Evolutionary conservation across 352 stramenopile genomes (phyloP), one percentile per base, ranked within the genome.

Genomic region (Saprolegnia diclina): DNA sequence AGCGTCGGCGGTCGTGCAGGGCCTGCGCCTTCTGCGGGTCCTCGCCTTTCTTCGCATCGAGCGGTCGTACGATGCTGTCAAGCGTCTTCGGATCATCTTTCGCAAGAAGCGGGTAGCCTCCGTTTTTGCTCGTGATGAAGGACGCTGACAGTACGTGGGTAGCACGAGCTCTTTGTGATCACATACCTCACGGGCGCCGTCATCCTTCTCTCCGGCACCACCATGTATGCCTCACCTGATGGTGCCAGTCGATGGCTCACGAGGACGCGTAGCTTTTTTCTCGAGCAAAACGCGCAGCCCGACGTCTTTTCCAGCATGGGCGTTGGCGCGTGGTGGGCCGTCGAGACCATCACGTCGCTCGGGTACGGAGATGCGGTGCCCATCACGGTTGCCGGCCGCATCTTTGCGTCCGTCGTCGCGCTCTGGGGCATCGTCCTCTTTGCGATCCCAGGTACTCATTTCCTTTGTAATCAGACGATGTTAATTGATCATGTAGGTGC

Each of bases 361-460:
- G 86, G 86, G 44, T 94, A 94, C 46, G 84, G 84, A 11, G 82
- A 94, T 57, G 91, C 91, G n/a, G 84, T 92, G 7, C 86, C 86
- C 0, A 74, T 92, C 56, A 92, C 86, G 3, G 72, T 72, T 40
- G 74, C 61, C 18, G 86, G 84, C 1, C 83, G 85, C 9, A 76
- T 84, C 48, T 94, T 94, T 71, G 90, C 81, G n/a, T 87, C 80
- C 5, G 71, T 91, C 40, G 72, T 94, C 21, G 86, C 86, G 16
- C 70, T 94, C 6, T 94, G 82, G 82, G 86, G 86, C 22, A 94
- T 91, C 62, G 89, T 92, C 50, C 65, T 94, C 59, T 94, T 94
- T 64, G 90, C 84, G 19, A 91, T 94, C 62, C 86, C 86, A 0
- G 84, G 52, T 59, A 26, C 11, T 42, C 24, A 10, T n/a, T 48